Conservation (phyloP, 805 yeast species). For the Saccharomyces eubayanus region DNA sequence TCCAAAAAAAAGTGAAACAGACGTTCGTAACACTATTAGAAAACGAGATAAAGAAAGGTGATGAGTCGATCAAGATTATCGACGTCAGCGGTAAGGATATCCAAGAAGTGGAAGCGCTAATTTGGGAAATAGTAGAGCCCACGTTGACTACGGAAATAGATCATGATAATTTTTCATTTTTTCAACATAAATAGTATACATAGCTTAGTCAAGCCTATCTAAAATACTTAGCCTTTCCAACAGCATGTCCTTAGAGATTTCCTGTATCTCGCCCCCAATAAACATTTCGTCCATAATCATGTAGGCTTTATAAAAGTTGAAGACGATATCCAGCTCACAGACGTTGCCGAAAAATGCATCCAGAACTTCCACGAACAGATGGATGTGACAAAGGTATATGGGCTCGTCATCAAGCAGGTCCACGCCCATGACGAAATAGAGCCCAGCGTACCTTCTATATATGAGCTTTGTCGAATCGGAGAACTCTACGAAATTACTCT, state of each 20-base stretch:
- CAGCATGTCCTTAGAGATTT: slow-evolving; percentile 63
- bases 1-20: slow-evolving; percentile 63
- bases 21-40: slow-evolving; percentile 46
- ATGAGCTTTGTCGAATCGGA: slow-evolving; percentile 58
- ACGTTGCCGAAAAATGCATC: slow-evolving; percentile 84
- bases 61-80: slow-evolving; percentile 36
- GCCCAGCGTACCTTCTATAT: slow-evolving; percentile 85
- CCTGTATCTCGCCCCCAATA: slow-evolving; percentile 85
- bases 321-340: slow-evolving; percentile 88
- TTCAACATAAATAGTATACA: not conserved
- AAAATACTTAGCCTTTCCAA: slow-evolving; percentile 56
- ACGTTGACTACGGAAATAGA: not conserved
- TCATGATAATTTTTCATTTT: not conserved
- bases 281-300: slow-evolving; percentile 79
- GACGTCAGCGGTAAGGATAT: slow-evolving; percentile 53
- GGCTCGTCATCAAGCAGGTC: slow-evolving; percentile 78
- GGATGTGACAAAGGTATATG: slow-evolving; percentile 73
- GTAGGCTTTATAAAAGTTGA: slow-evolving; percentile 81
- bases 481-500: slow-evolving; percentile 72
- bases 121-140: slow-evolving; percentile 34
- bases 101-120: slow-evolving; percentile 42
- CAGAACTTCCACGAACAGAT: slow-evolving; percentile 78
- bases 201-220: slow-evolving; percentile 47
- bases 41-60: slow-evolving; percentile 7
- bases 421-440: slow-evolving; percentile 77